Conservation (phyloP, 2,329 filamentous ascomycete genomes). For the Lasiodiplodia sp. region DNA sequence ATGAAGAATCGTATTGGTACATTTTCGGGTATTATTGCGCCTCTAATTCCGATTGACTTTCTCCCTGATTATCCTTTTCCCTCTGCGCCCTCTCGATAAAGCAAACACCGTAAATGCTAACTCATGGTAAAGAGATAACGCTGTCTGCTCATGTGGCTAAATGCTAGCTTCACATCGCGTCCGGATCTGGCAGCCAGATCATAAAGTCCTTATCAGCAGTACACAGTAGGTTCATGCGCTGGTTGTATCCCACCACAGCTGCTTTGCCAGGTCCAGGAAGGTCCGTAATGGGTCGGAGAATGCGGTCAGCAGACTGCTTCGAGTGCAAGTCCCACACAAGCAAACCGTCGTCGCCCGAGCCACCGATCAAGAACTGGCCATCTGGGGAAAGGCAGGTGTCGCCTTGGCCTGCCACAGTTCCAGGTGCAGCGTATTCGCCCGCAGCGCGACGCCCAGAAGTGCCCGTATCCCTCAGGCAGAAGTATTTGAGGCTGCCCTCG, state of each 20-base stretch:
- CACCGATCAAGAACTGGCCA: slow-evolving; percentile 85
- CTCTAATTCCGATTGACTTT: neutral
- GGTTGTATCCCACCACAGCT: slow-evolving; percentile 85
- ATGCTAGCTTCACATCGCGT: slow-evolving; percentile 33
- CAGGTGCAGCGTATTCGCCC: slow-evolving; percentile 43
- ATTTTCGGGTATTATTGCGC: slow-evolving; percentile 17
- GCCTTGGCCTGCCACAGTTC: slow-evolving; percentile 66
- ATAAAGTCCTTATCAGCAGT: slow-evolving; percentile 82
- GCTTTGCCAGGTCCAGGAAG: slow-evolving; percentile 70
- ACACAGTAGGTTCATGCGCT: slow-evolving; percentile 88
- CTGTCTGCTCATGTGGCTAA: neutral
- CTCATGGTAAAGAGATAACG: neutral
- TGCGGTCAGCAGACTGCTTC: slow-evolving; percentile 60
- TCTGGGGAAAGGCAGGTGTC: slow-evolving; percentile 92
- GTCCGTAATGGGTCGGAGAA: slow-evolving; percentile 68
- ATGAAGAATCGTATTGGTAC: neutral
- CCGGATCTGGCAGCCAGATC: slow-evolving; percentile 57
- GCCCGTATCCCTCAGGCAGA: slow-evolving; percentile 61
- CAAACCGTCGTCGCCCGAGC: slow-evolving; percentile 69
- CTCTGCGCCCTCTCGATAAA: slow-evolving; percentile 4
- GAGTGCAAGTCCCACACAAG: slow-evolving; percentile 84
- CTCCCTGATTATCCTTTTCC: slow-evolving; percentile 1
- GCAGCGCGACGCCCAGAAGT: slow-evolving; percentile 53
- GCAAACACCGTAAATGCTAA: neutral
- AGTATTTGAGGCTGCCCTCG: slow-evolving; percentile 78